phyloP scores from a whole-genome alignment of 441 rosid species.

The Jatropha podagrica region DNA sequence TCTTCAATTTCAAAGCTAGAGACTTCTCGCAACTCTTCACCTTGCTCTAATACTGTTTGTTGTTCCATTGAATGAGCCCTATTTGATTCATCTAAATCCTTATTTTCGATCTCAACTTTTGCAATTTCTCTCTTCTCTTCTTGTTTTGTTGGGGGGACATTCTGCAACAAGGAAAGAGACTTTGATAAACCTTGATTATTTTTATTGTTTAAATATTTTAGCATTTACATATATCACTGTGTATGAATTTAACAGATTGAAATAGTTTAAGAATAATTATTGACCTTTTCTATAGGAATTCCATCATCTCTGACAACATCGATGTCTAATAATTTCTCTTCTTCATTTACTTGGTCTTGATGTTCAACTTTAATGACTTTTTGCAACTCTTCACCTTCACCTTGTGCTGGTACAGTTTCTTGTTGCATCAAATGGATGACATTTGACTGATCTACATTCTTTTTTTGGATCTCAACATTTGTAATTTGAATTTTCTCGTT shows the following conservation, averaged over 20 bases:
- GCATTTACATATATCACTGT: too few relatives aligned
- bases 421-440: conserved; percentile 15
- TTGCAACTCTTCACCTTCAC: conserved; percentile 7
- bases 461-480: conserved; percentile 26
- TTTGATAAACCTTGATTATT: neutral
- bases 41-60: conserved; percentile 19
- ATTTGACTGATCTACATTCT: conserved; percentile 24
- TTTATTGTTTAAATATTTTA: neutral
- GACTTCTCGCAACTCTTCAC: conserved; percentile 11
- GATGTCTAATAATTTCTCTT: neutral
- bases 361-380: conserved; percentile 22
- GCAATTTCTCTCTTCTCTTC: conserved; percentile 16
- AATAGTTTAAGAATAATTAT: neutral
- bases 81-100: conserved; percentile 19
- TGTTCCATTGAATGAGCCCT: conserved; percentile 8
- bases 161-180: neutral
- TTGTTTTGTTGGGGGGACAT: conserved; percentile 13
- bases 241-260: too few relatives aligned
- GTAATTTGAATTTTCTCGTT: conserved; percentile 22
- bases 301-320: neutral
- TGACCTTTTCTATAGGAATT: conserved; percentile 2
- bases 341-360: conserved; percentile 31
- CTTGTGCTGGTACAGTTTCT: conserved; percentile 21
- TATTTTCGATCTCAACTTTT: conserved; percentile 22
- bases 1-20: conserved; percentile 26